Evolutionary conservation across 2,329 filamentous ascomycete genomes (phyloP).

Genomic region (Sclerotinia borealis): DNA sequence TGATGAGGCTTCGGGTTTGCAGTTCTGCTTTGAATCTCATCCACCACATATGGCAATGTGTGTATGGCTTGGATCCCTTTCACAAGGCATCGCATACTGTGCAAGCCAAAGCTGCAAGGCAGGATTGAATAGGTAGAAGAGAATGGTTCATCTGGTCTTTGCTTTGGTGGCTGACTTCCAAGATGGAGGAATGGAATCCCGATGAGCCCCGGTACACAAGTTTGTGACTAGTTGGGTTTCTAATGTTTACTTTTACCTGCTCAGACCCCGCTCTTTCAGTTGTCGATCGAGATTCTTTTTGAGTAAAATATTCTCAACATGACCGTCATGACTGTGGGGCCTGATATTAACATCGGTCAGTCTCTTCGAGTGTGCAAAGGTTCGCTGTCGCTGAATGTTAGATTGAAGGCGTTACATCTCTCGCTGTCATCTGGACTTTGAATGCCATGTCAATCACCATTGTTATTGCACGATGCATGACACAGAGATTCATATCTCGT

Average conservation of each 20-base stretch:
- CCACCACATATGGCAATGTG: too few species aligned
- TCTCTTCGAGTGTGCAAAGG: not conserved
- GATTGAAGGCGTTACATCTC: not conserved
- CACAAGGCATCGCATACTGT: not conserved
- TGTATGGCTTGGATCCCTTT: not conserved
- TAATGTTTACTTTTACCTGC: not conserved
- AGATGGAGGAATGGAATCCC: not conserved
- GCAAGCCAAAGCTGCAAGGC: not conserved
- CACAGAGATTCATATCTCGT: conserved; percentile 11
- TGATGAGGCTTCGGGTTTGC: not conserved
- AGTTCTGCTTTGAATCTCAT: too few species aligned
- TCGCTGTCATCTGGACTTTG: conserved; percentile 15
- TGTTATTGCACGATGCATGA: conserved; percentile 15
- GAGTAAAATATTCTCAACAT: not conserved
- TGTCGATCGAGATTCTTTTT: not conserved
- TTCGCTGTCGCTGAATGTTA: not conserved
- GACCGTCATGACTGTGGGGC: not conserved
- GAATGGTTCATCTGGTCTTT: not conserved
- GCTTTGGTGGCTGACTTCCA: not conserved
- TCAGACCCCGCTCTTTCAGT: not conserved
- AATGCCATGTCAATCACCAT: conserved; percentile 13
- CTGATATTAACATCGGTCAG: conserved; percentile 7
- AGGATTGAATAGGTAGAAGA: not conserved
- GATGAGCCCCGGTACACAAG: not conserved
- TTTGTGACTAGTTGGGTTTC: not conserved